phyloP scores from a whole-genome alignment of 1,139 yeast genomes.

The Sugiyamaella grinbergsii region DNA sequence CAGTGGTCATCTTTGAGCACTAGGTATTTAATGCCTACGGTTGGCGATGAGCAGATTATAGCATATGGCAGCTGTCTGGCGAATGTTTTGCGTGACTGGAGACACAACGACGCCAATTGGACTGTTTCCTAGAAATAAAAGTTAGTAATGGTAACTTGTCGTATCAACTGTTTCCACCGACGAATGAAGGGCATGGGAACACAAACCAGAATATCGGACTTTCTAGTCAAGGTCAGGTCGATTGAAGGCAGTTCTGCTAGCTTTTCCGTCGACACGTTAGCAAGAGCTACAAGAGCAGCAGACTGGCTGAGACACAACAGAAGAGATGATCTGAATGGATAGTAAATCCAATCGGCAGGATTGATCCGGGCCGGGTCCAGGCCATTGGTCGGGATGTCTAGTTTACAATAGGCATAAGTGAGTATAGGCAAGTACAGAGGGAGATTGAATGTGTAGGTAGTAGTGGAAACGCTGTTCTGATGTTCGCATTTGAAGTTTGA shows the following conservation, averaged over 20 bases:
- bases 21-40: conserved; percentile 25
- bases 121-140: conserved; percentile 6
- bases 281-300: conserved; percentile 3
- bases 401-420: conserved; percentile 16
- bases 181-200: neutral
- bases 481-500: too few species aligned
- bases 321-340: conserved; percentile 13
- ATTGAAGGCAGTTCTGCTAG: neutral
- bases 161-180: neutral
- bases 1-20: conserved; percentile 10
- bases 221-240: conserved; percentile 12
- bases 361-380: conserved; percentile 13
- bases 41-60: conserved; percentile 24
- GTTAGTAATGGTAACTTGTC: neutral
- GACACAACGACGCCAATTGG: conserved; percentile 10
- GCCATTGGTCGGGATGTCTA: conserved; percentile 13
- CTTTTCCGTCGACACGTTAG: neutral
- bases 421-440: conserved; percentile 10
- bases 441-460: neutral
- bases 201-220: conserved; percentile 15
- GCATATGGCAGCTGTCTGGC: conserved; percentile 18
- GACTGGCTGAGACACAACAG: conserved; percentile 10
- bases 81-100: conserved; percentile 9
- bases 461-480: too few species aligned
- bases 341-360: conserved; percentile 13